Conservation (phyloP, 2,329 filamentous ascomycete species). For the Talaromyces sp. region DNA sequence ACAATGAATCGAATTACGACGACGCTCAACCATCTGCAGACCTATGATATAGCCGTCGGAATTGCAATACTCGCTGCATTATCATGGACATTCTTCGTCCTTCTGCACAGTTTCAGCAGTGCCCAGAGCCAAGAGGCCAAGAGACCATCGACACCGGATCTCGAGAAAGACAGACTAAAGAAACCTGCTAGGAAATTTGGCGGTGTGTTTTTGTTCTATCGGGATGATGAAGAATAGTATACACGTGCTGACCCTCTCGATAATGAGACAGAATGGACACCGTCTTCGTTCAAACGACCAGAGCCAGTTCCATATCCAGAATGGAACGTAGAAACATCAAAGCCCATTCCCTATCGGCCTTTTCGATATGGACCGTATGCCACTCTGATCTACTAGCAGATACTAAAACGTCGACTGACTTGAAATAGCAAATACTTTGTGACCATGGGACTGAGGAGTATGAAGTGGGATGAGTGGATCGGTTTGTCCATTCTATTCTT, state of each 20-base stretch:
- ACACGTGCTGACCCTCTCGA: background rate
- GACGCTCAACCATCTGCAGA: background rate
- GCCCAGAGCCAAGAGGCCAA: background rate
- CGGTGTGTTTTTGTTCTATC: conserved; percentile 28
- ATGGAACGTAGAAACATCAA: conserved; percentile 64
- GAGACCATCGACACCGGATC: conserved; percentile 33
- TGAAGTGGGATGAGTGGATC: conserved; percentile 71
- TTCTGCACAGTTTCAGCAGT: background rate
- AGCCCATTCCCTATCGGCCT: conserved; percentile 70
- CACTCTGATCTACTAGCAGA: background rate
- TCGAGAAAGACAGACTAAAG: conserved; percentile 38
- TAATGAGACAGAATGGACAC: conserved; percentile 47
- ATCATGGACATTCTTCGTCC: background rate
- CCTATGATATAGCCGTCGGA: background rate
- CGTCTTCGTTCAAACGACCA: conserved; percentile 55
- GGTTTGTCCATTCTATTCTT: conserved; percentile 19
- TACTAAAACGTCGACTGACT: background rate
- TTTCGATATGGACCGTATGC: conserved; percentile 65
- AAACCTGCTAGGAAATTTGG: conserved; percentile 38
- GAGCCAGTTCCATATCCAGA: conserved; percentile 56
- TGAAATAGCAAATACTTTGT: conserved; percentile 57
- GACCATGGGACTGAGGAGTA: conserved; percentile 68
- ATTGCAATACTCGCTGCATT: background rate
- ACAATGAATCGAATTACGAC: background rate
- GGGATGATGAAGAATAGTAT: background rate